Percentiles rank a stretch among this genome's conserved stretches.
These are phyloP conservation scores for Boletus eberwhitei DNA, from an alignment of 768 basidiomycete species.

Conservation along the genomic window DNA sequence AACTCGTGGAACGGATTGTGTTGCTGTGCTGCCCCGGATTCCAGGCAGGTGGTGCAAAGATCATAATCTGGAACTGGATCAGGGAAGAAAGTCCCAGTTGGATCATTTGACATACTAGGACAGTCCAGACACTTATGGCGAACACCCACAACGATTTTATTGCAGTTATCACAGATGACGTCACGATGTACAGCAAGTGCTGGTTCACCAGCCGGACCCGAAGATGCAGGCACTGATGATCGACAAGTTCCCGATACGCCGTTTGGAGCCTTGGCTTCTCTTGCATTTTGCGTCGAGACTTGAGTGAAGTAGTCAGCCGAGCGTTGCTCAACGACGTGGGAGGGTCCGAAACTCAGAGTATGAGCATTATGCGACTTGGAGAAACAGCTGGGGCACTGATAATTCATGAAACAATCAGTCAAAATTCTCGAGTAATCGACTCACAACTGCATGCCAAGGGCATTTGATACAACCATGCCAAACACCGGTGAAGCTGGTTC, in stretches of 20 bases:
- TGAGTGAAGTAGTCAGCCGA: not conserved
- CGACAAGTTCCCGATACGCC: not conserved
- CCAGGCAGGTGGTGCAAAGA: conserved; percentile 59
- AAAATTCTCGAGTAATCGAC: not conserved
- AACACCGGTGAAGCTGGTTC: conserved; percentile 19
- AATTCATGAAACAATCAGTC: conserved; percentile 6
- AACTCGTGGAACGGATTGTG: conserved; percentile 71
- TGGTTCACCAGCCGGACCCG: not conserved
- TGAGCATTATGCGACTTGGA: conserved; percentile 26
- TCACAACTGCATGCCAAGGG: conserved; percentile 30
- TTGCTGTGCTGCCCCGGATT: conserved; percentile 42
- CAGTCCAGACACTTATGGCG: conserved; percentile 84
- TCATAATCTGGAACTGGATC: conserved; percentile 57
- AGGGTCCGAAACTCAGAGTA: conserved; percentile 32
- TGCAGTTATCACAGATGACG: conserved; percentile 67
- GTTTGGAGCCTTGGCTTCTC: not conserved
- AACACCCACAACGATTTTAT: conserved; percentile 53
- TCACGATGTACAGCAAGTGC: conserved; percentile 44
- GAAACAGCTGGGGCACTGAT: conserved; percentile 29
- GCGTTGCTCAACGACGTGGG: conserved; percentile 26
- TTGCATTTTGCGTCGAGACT: not conserved
- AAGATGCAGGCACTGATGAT: not conserved
- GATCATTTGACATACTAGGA: conserved; percentile 42
- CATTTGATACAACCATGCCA: conserved; percentile 35
- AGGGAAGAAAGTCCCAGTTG: not conserved